These are phyloP conservation scores for Hymenoscyphus fraxineus DNA, from an alignment of 2,329 filamentous ascomycete genomes.

Conservation along the genomic window DNA sequence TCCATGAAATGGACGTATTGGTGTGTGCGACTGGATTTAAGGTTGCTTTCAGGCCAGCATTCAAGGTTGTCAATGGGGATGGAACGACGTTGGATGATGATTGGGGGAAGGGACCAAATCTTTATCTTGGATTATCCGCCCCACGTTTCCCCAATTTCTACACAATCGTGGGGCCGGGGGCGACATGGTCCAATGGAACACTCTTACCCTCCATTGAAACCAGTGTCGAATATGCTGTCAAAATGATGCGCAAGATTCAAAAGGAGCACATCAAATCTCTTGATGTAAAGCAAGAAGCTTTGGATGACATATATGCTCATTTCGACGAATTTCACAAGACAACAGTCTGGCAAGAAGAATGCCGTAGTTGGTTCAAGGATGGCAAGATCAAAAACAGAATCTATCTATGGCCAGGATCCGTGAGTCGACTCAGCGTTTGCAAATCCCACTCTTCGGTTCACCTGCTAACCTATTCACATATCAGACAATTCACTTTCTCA, in stretches of 20 bases:
- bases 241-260: conserved; percentile 41
- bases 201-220: conserved; percentile 44
- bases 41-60: conserved; percentile 31
- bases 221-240: conserved; percentile 38
- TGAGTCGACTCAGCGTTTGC: conserved; percentile 25
- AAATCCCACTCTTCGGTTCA: not conserved
- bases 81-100: conserved; percentile 27
- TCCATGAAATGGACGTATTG: conserved; percentile 35
- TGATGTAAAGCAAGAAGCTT: conserved; percentile 35
- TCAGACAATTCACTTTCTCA: conserved; percentile 44
- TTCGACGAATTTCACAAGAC: conserved; percentile 29
- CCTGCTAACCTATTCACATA: conserved; percentile 25
- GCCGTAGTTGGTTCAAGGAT: conserved; percentile 30
- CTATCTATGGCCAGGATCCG: conserved; percentile 48
- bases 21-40: conserved; percentile 36
- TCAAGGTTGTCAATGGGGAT: conserved; percentile 29
- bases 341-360: conserved; percentile 30
- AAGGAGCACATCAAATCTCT: conserved; percentile 37
- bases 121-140: conserved; percentile 26
- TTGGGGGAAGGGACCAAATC: conserved; percentile 18
- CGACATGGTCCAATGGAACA: conserved; percentile 44
- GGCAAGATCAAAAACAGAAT: conserved; percentile 38
- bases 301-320: conserved; percentile 34
- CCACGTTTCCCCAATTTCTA: conserved; percentile 26
- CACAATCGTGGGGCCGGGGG: conserved; percentile 34